These are phyloP conservation scores for Exserohilum turcica DNA, from an alignment of 2,329 filamentous ascomycete species.

Conservation along the genomic window DNA sequence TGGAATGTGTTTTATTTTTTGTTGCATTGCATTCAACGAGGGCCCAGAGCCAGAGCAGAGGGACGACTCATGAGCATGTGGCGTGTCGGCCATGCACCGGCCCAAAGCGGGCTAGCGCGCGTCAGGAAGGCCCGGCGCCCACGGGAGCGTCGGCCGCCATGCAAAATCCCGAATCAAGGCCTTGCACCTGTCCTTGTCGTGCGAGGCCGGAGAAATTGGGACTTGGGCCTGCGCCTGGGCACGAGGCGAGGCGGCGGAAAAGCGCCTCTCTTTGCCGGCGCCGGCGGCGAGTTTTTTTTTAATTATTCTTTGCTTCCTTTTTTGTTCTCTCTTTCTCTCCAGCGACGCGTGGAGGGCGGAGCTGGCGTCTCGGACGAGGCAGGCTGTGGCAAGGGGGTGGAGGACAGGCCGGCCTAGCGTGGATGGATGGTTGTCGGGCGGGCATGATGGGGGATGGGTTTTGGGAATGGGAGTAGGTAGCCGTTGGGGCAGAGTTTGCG, in stretches of 20 bases:
- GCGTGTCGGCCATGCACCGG: neutral
- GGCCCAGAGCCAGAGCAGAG: no score
- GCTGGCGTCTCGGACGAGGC: no score
- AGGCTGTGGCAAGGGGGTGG: no score
- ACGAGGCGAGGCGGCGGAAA: neutral
- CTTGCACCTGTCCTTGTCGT: no score
- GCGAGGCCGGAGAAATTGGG: neutral
- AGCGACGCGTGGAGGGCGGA: no score
- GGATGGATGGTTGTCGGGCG: no score
- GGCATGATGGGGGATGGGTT: no score
- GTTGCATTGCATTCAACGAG: neutral
- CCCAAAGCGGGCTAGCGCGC: neutral
- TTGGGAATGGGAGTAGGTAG: conserved; percentile 6
- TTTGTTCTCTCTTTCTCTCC: no score
- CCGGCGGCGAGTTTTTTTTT: no score
- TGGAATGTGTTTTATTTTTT: neutral
- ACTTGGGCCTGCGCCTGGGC: no score
- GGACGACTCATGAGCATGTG: conserved; percentile 5
- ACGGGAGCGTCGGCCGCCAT: neutral
- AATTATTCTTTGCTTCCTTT: no score
- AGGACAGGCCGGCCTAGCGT: no score
- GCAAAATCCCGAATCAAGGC: neutral
- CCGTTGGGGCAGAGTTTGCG: conserved; percentile 13
- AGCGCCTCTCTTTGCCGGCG: neutral
- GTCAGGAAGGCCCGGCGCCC: conserved; percentile 4